A percentile compares a stretch with the other conserved stretches of the same genome.
phyloP scores from a whole-genome alignment of 371 early-diverging fungal genomes.

The Actinomortierella ambigua region DNA sequence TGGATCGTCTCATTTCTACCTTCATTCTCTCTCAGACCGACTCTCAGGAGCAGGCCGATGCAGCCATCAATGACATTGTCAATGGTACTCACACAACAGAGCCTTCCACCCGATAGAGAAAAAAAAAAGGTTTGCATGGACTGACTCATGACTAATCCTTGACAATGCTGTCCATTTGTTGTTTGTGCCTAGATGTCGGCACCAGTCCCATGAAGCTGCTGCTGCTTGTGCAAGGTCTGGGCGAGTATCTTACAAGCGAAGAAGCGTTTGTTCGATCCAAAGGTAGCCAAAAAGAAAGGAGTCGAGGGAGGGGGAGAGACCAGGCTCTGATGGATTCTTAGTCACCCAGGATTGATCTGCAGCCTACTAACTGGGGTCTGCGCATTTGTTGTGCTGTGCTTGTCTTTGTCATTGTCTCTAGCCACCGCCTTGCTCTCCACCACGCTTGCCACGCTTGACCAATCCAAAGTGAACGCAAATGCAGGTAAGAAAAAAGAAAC shows the following conservation, averaged over 20 bases:
- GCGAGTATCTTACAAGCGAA: constrained; percentile 77
- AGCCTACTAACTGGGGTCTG: neutral
- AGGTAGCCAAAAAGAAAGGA: constrained; percentile 54
- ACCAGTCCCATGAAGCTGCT: constrained; percentile 23
- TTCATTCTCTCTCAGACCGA: constrained; percentile 46
- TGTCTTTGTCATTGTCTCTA: constrained; percentile 3
- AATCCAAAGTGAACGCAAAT: constrained; percentile 41
- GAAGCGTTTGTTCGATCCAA: constrained; percentile 86
- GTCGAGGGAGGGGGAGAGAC: neutral
- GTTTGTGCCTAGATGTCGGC: constrained; percentile 30
- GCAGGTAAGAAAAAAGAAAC: constrained; percentile 26
- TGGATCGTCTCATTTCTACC: constrained; percentile 48
- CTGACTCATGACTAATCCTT: neutral
- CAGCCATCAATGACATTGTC: constrained; percentile 47
- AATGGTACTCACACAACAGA: constrained; percentile 16
- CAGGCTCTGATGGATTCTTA: neutral
- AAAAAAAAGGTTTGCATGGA: neutral
- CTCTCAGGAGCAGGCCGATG: constrained; percentile 47
- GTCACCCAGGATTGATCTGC: neutral
- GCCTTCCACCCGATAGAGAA: neutral
- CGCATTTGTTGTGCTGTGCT: neutral
- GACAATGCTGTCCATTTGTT: neutral
- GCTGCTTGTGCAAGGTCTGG: constrained; percentile 79
- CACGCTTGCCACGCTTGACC: constrained; percentile 44
- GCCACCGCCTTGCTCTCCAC: constrained; percentile 43